These are phyloP conservation scores for Thelonectria rubi DNA, from an alignment of 2,329 filamentous ascomycete genomes.

Conservation along the genomic window DNA sequence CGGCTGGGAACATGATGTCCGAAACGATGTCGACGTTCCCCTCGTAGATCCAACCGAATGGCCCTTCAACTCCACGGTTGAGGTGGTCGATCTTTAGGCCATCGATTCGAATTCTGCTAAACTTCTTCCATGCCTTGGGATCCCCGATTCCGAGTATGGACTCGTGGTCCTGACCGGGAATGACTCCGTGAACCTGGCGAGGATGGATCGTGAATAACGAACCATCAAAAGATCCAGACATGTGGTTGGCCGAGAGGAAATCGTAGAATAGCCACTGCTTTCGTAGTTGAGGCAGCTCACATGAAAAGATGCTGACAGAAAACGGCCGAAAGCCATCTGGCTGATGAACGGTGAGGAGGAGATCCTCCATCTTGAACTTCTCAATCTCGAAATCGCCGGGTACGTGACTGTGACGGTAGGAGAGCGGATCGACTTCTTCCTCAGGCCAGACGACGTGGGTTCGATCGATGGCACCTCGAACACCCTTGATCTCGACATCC, in stretches of 20 bases:
- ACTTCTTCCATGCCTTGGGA: conserved; percentile 89
- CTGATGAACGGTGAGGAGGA: conserved; percentile 91
- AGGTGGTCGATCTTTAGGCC: conserved; percentile 94
- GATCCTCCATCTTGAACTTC: conserved; percentile 93
- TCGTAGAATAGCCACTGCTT: conserved; percentile 99
- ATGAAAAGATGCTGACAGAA: conserved; percentile 93
- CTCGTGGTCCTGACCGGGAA: conserved; percentile 65
- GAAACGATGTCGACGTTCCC: conserved; percentile 97
- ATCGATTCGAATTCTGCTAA: conserved; percentile 90
- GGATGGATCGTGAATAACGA: conserved; percentile 98
- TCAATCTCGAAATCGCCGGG: conserved; percentile 98
- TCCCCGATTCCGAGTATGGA: conserved; percentile 68
- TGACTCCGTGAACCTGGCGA: conserved; percentile 84
- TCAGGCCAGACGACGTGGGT: conserved; percentile 77
- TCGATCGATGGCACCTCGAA: conserved; percentile 90
- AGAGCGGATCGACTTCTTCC: conserved; percentile 79
- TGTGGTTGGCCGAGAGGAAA: conserved; percentile 92
- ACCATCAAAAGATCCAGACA: conserved; percentile 94
- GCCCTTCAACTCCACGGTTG: conserved; percentile 90
- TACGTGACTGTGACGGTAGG: conserved; percentile 86
- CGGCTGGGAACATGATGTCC: conserved; percentile 92
- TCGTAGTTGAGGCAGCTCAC: conserved; percentile 88
- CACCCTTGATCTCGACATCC: conserved; percentile 93
- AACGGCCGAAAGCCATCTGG: conserved; percentile 93
- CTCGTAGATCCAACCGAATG: conserved; percentile 97